phyloP scores from a whole-genome alignment of 495 filamentous ascomycete genomes.

The Apodospora peruviana region DNA sequence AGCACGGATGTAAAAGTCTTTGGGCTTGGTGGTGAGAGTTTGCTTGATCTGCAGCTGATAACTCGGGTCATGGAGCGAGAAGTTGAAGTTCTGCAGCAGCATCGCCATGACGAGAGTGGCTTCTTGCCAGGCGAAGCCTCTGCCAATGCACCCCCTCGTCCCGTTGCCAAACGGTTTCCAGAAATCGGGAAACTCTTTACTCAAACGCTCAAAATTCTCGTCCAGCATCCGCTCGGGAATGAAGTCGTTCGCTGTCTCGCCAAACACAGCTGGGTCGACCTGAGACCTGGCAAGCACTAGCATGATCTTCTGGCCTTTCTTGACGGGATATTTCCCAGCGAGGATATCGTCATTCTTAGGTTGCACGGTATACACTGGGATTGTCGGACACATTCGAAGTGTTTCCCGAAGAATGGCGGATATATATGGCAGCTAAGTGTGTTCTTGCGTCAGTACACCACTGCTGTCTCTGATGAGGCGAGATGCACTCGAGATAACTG shows the following conservation, averaged over 20 bases:
- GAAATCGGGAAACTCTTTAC: conserved; percentile 36
- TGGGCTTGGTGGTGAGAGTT: conserved; percentile 73
- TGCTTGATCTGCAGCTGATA: conserved; percentile 65
- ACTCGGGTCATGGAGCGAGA: conserved; percentile 46
- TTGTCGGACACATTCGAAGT: conserved; percentile 59
- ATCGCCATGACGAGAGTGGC: conserved; percentile 47
- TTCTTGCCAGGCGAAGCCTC: conserved; percentile 62
- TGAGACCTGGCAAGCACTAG: conserved; percentile 53
- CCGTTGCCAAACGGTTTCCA: conserved; percentile 64
- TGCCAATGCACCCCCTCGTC: conserved; percentile 43
- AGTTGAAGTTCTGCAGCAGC: conserved; percentile 60
- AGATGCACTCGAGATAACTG: conserved; percentile 37
- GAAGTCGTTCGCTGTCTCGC: conserved; percentile 50
- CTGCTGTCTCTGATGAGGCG: no score
- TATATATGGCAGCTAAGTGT: no score
- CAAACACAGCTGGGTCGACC: conserved; percentile 44
- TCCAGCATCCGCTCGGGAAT: conserved; percentile 62
- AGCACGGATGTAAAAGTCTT: conserved; percentile 65
- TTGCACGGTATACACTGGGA: conserved; percentile 46
- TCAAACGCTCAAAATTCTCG: conserved; percentile 52
- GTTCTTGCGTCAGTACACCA: no score
- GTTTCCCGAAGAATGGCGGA: conserved; percentile 68
- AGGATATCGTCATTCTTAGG: conserved; percentile 44
- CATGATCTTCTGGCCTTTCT: conserved; percentile 46
- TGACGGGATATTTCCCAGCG: conserved; percentile 63